Conservation (phyloP, 345 rosid species). For the Eucalyptus decipiens region DNA sequence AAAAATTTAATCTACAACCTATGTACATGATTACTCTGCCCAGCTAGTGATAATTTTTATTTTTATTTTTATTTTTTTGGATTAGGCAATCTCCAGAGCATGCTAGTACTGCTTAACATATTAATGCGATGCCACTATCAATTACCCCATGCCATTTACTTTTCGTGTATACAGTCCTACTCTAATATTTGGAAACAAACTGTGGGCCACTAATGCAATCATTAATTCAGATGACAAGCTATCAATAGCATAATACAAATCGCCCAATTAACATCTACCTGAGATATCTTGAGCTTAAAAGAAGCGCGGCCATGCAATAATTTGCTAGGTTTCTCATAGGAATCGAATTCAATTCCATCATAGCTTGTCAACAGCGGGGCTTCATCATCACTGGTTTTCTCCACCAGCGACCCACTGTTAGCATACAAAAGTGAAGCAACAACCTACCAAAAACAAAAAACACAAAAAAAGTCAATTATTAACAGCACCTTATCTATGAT, state of each 20-base stretch:
- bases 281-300: conserved; percentile 74
- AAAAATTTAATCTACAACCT: background rate
- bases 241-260: background rate
- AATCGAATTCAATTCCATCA: conserved; percentile 72
- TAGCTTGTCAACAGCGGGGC: conserved; percentile 62
- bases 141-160: background rate
- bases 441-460: conserved; percentile 19
- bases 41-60: background rate
- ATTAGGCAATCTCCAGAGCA: background rate
- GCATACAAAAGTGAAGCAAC: conserved; percentile 69
- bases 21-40: background rate
- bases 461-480: background rate
- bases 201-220: background rate
- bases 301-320: conserved; percentile 61
- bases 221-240: background rate
- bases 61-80: background rate
- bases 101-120: background rate
- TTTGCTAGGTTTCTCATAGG: conserved; percentile 48
- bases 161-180: background rate
- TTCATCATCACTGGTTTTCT: conserved; percentile 54
- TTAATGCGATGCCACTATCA: background rate
- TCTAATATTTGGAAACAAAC: background rate
- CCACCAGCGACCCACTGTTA: conserved; percentile 49
- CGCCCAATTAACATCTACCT: conserved; percentile 20
- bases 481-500: background rate